Evolutionary conservation across 1,284 basidiomycete genomes (phyloP), one percentile per base, ranked within the genome.

Genomic region (Leccinum brunneo-olivaceum): DNA sequence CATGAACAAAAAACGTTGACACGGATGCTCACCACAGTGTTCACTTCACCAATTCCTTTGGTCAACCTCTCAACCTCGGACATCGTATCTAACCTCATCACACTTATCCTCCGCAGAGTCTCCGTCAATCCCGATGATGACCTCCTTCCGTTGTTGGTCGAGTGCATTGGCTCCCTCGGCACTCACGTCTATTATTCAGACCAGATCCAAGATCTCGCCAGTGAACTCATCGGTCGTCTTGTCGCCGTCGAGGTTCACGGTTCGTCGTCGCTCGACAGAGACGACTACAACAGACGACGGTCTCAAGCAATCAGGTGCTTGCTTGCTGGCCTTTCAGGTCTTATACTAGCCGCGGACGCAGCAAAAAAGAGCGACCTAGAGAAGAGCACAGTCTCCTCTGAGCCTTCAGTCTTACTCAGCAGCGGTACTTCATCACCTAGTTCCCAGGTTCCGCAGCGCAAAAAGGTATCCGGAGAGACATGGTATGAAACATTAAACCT

Each of bases 111-210:
- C 36, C 84, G 88, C 38, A 76, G 88, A 43, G 73, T 84, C 21
- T 71, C 79, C 3, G 66, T 82, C 34, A 73, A 82, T 50, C 64
- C 75, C 0, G 66, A 76, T n/a, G 91, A 96, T 54, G 53, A 70
- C 4, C 69, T 92, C 8, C 67, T 96, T 7, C 74, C 82, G 0
- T 67, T 76, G 2, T 66, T 95, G 30, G 84, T 95, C 7, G 74
- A 82, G 45, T 88, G 88, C 57, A 85, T 96, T 44, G 73, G 88
- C 5, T 87, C 90, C 1, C 72, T 98, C 15, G 87, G 88, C 24
- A 81, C 84, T 6, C 91, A 96, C 61, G 81, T 95, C 44, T 95
- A 96, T 70, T 97, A 98, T 61, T 87, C 90, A 36, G 95, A 97
- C 61, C 95, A 98, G 67, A 90, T 95, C 50, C 90, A 91, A 60